Conservation (phyloP, 208 protist genomes). For the Blechomonas ayalai region DNA sequence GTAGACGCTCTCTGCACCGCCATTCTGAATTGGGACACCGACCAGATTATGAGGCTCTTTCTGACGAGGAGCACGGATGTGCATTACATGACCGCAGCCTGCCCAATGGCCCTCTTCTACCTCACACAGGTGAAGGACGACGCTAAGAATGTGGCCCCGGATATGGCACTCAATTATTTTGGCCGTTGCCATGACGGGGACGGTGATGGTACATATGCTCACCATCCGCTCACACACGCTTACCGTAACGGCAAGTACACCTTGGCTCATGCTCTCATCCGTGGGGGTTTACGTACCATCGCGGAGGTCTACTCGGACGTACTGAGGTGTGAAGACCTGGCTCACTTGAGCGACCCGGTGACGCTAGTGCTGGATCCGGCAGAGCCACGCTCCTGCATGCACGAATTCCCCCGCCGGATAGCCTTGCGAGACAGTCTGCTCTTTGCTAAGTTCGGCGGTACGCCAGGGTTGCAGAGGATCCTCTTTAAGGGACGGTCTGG, state of each 20-base stretch:
- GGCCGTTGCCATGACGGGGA: conserved; percentile 23
- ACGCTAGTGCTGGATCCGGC: conserved; percentile 19
- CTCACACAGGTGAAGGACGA: conserved; percentile 10
- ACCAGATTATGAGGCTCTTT: too few relatives aligned
- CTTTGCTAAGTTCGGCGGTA: too few relatives aligned
- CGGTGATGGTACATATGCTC: too few relatives aligned
- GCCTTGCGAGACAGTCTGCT: conserved; percentile 20
- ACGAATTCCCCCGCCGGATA: conserved; percentile 10
- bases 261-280: conserved; percentile 21
- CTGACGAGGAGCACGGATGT: too few relatives aligned
- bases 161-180: conserved; percentile 8
- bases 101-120: conserved; percentile 17
- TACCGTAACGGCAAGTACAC: conserved; percentile 24
- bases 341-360: conserved; percentile 19
- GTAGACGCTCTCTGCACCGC: too few relatives aligned
- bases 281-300: conserved; percentile 16
- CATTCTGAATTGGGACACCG: too few relatives aligned
- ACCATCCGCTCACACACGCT: conserved; percentile 55
- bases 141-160: conserved; percentile 7
- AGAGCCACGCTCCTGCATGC: conserved; percentile 26
- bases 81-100: too few relatives aligned
- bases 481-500: too few relatives aligned
- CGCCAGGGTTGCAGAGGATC: too few relatives aligned
- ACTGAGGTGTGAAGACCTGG: conserved; percentile 23
- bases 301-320: conserved; percentile 40